Conservation (phyloP, 805 yeast species). For the Lachancea lanzarotensis region DNA sequence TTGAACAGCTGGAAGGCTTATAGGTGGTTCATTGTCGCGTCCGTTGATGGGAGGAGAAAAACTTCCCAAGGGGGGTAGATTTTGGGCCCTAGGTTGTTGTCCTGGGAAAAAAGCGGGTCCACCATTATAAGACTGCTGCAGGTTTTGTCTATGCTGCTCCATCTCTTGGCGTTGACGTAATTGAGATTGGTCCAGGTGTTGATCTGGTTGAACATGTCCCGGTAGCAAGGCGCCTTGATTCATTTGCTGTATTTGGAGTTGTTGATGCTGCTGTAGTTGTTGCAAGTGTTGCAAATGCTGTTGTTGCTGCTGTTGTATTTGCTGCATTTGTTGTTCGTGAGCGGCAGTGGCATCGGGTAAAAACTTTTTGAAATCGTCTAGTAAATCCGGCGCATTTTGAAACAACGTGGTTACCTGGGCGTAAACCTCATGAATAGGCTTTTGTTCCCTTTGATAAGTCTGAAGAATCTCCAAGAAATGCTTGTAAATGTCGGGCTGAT, state of each 20-base stretch:
- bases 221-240: neutral
- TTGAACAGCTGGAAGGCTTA: constrained; percentile 28
- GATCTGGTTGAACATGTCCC: neutral
- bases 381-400: constrained; percentile 86
- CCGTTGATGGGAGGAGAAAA: constrained; percentile 35
- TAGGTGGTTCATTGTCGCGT: constrained; percentile 15
- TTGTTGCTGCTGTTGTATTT: constrained; percentile 16
- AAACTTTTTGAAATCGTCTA: constrained; percentile 92
- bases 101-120: constrained; percentile 3
- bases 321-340: constrained; percentile 26
- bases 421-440: constrained; percentile 92
- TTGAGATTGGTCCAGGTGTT: constrained; percentile 8
- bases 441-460: constrained; percentile 93
- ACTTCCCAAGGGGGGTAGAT: constrained; percentile 34
- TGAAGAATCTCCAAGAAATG: constrained; percentile 90
- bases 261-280: constrained; percentile 13
- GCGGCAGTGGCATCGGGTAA: constrained; percentile 59
- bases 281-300: constrained; percentile 8
- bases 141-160: constrained; percentile 10
- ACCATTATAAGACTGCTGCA: constrained; percentile 3
- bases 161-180: constrained; percentile 5
- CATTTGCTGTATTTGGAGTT: neutral
- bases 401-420: constrained; percentile 85
- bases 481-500: constrained; percentile 93
- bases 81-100: constrained; percentile 17